Evolutionary conservation across 257 asterid species (phyloP).

Genomic region (Solanum ossicruentum): DNA sequence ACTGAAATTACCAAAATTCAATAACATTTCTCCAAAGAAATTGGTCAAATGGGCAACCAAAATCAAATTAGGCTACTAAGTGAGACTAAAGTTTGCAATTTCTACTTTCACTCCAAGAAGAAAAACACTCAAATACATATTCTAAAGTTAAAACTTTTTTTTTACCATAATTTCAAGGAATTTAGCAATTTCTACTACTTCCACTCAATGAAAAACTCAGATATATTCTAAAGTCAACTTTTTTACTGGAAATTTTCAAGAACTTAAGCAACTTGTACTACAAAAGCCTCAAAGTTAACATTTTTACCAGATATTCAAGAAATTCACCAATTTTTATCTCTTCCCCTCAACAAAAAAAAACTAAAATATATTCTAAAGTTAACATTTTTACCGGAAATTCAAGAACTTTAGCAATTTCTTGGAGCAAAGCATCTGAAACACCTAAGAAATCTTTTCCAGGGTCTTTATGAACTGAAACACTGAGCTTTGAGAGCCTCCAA

Average conservation of each 20-base stretch:
- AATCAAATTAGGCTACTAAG: not conserved
- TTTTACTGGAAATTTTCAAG: not conserved
- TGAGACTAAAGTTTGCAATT: not conserved
- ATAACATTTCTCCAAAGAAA: not conserved
- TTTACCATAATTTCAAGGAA: slow-evolving; percentile 48
- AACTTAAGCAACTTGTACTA: not conserved
- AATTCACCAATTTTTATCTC: not conserved
- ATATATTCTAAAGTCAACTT: not conserved
- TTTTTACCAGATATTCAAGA: slow-evolving; percentile 49
- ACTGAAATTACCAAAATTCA: not conserved
- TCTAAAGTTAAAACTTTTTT: not conserved
- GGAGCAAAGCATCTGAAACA: slow-evolving; percentile 59
- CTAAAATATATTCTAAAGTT: not conserved
- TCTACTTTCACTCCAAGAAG: not conserved
- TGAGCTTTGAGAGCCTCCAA: slow-evolving; percentile 78
- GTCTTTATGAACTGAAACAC: slow-evolving; percentile 56
- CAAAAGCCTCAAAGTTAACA: not conserved
- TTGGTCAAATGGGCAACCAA: not conserved
- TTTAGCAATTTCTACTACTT: not conserved
- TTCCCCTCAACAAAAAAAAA: not conserved
- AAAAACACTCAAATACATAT: not conserved
- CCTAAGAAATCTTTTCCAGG: slow-evolving; percentile 81
- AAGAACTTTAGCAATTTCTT: slow-evolving; percentile 72
- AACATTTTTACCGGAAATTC: slow-evolving; percentile 62
- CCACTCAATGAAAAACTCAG: not conserved